Evolutionary conservation across 129 eudicot species (phyloP), one percentile per base, ranked within the genome.

Genomic region (Logfia minima): DNA sequence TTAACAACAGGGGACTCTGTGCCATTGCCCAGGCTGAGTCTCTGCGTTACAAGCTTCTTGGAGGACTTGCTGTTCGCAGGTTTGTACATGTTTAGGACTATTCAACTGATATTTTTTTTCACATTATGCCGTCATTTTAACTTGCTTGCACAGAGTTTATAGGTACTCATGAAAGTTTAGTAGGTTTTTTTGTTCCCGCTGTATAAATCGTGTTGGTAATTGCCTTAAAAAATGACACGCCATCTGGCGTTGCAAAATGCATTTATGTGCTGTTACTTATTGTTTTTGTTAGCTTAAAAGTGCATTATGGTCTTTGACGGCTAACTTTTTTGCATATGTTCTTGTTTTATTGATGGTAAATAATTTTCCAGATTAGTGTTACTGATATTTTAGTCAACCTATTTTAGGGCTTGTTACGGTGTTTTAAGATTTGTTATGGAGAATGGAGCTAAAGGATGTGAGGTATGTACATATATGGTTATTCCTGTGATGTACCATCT

Each of bases 381-480:
- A 37, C 62, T 69, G 51, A 56, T 43, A 8, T 14, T 9, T 17
- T 68, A 17, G 19, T 75, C 17, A 8, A 19, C 16, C 23, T 6
- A 2, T 72, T 70, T 0, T 68, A 87, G 92, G 88, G 96, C 95
- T 31, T 87, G 91, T 82, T 87, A 89, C 76, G 95, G 95, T 80
- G 95, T 89, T 32, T 18, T 89, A 24, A 74, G 90, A 48, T 90
- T 90, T 80, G 89, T 90, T 7, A 90, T 87, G 96, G 96, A 85
- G 77, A 87, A 83, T 39, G 96, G 92, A 23, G 96, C 96, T 8
- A 90, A 90, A 75, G 96, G 96, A 2, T 90, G 96, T 79, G 96
- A 90, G 87, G 92, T 85, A 56, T 78, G 76, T 67, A 24, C n/a
- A 35, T 23, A 34, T 35, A 13, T 35, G 35, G 17, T 39, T 74